These are phyloP conservation scores for Backusella liffmaniae DNA, from an alignment of 192 early-diverging fungal species.

Conservation along the genomic window DNA sequence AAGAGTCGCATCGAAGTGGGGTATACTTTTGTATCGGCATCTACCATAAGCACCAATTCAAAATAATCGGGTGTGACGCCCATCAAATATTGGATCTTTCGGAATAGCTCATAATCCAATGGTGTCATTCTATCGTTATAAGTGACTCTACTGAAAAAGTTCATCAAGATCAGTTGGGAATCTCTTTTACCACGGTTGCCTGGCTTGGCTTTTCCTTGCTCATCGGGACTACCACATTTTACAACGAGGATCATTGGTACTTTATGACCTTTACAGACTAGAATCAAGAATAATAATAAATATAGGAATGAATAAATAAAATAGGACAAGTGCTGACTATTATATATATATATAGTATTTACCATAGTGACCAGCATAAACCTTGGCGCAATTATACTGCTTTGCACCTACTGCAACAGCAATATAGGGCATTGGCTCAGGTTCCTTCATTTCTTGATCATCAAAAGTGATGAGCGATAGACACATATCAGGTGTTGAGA, in stretches of 20 bases:
- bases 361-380: conserved; percentile 79
- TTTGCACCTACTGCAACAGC: conserved; percentile 78
- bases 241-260: conserved; percentile 70
- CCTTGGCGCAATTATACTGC: conserved; percentile 75
- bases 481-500: conserved; percentile 80
- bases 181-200: conserved; percentile 97
- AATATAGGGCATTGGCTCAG: conserved; percentile 71
- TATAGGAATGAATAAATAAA: not conserved
- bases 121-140: conserved; percentile 90
- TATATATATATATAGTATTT: conserved; percentile 12
- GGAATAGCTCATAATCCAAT: conserved; percentile 92
- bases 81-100: conserved; percentile 76
- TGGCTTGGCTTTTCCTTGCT: conserved; percentile 71
- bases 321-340: not conserved
- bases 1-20: conserved; percentile 74
- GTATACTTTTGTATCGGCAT: conserved; percentile 90
- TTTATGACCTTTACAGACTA: conserved; percentile 53
- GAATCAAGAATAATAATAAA: not conserved
- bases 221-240: conserved; percentile 70
- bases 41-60: conserved; percentile 81
- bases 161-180: conserved; percentile 95
- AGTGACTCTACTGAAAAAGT: conserved; percentile 84
- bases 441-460: conserved; percentile 46
- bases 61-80: conserved; percentile 88
- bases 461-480: conserved; percentile 72